These are phyloP conservation scores for Inonotus hispidus DNA, from an alignment of 1,284 basidiomycete genomes.

Conservation along the genomic window DNA sequence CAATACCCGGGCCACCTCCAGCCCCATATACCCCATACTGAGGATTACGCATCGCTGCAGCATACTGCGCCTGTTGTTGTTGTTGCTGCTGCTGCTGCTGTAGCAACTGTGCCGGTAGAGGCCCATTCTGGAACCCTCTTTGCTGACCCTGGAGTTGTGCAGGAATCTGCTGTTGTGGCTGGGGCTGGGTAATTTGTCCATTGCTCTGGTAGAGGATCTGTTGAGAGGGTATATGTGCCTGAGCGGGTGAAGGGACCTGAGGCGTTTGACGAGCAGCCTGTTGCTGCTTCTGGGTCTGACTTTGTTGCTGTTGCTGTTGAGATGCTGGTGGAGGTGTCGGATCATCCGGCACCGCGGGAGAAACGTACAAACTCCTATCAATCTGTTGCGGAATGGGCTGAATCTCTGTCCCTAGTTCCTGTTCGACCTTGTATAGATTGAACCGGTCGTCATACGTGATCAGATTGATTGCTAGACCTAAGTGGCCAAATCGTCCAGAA, in stretches of 20 bases:
- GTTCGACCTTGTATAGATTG: constrained; percentile 96
- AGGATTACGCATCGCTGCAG: constrained; percentile 6
- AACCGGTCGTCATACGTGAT: constrained; percentile 97
- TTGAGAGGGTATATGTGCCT: constrained; percentile 3
- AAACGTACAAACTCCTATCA: constrained; percentile 91
- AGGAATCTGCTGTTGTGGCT: background rate
- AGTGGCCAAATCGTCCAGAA: constrained; percentile 94
- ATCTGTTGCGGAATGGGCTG: constrained; percentile 91
- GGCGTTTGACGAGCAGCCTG: constrained; percentile 4
- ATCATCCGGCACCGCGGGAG: constrained; percentile 53
- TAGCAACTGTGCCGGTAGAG: constrained; percentile 7
- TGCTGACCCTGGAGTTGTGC: background rate
- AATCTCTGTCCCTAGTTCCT: constrained; percentile 97
- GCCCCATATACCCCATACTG: constrained; percentile 12
- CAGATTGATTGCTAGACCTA: constrained; percentile 95
- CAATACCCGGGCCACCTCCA: background rate
- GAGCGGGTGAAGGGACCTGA: background rate
- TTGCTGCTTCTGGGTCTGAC: constrained; percentile 18
- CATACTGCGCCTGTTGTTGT: constrained; percentile 4
- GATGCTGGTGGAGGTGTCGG: constrained; percentile 26
- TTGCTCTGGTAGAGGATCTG: constrained; percentile 18
- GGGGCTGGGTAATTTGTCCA: constrained; percentile 7
- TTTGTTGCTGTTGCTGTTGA: constrained; percentile 25
- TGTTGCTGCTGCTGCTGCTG: constrained; percentile 18
- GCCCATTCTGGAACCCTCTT: constrained; percentile 4